Percentiles rank a stretch among this genome's conserved stretches.
phyloP scores from a whole-genome alignment of 2,329 filamentous ascomycete genomes.

The Epichloe uncinata region DNA sequence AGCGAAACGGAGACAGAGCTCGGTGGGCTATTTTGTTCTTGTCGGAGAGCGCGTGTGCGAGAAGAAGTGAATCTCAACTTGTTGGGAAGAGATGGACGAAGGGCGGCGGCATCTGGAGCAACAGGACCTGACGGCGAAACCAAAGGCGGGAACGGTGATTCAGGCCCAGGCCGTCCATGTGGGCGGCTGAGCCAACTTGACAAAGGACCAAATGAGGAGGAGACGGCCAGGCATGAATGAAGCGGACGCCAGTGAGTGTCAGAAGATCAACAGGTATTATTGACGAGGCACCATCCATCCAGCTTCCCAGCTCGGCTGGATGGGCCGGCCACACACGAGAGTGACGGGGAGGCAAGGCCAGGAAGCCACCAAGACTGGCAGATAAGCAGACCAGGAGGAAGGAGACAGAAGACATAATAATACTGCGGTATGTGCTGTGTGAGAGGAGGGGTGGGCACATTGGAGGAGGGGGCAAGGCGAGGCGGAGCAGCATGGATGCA shows the following conservation, averaged over 20 bases:
- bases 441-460: too few relatives aligned
- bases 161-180: background rate
- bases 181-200: background rate
- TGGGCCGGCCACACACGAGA: conserved; percentile 2
- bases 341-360: background rate
- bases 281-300: conserved; percentile 1
- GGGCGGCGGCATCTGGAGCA: background rate
- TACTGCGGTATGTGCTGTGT: background rate
- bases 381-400: background rate
- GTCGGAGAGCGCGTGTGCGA: background rate
- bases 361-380: background rate
- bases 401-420: background rate
- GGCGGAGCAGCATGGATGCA: too few relatives aligned
- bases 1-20: background rate
- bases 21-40: background rate
- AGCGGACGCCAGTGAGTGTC: conserved; percentile 2
- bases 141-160: conserved; percentile 4
- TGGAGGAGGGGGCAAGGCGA: too few relatives aligned
- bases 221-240: conserved; percentile 1
- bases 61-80: background rate
- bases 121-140: background rate
- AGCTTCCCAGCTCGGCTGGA: background rate
- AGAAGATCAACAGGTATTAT: background rate
- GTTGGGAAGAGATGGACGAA: background rate
- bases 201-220: background rate